phyloP scores from a whole-genome alignment of 257 asterid species.

The Nicotiana noctiflora region DNA sequence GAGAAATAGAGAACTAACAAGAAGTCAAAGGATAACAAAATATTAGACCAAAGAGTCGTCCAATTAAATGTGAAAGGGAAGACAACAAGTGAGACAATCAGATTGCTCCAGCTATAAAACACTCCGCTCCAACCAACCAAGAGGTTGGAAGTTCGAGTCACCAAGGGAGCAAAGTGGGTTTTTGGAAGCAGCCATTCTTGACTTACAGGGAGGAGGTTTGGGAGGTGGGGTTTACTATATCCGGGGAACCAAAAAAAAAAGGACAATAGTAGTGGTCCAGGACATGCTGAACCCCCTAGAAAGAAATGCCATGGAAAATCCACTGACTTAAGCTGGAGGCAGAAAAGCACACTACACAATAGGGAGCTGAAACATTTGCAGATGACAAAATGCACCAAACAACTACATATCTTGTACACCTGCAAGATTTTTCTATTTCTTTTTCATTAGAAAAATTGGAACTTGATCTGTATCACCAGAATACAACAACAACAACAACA shows the following conservation, averaged over 20 bases:
- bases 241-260: neutral
- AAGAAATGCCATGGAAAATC: neutral
- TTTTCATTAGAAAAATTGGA: too few relatives aligned
- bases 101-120: neutral
- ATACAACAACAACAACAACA: too few relatives aligned
- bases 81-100: neutral
- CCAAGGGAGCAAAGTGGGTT: neutral
- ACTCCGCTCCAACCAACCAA: neutral
- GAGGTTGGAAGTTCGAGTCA: neutral
- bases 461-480: too few relatives aligned
- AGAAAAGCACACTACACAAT: neutral
- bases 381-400: neutral
- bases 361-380: neutral
- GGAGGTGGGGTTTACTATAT: neutral
- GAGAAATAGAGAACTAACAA: neutral
- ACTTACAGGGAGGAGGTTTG: neutral
- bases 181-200: neutral
- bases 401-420: neutral
- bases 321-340: neutral
- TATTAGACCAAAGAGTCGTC: neutral
- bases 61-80: neutral
- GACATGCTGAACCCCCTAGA: neutral
- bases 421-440: neutral
- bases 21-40: neutral
- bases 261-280: neutral